Base-by-base conservation (phyloP, 2,329 filamentous ascomycete species). In the Aschersonia sp. region DNA sequence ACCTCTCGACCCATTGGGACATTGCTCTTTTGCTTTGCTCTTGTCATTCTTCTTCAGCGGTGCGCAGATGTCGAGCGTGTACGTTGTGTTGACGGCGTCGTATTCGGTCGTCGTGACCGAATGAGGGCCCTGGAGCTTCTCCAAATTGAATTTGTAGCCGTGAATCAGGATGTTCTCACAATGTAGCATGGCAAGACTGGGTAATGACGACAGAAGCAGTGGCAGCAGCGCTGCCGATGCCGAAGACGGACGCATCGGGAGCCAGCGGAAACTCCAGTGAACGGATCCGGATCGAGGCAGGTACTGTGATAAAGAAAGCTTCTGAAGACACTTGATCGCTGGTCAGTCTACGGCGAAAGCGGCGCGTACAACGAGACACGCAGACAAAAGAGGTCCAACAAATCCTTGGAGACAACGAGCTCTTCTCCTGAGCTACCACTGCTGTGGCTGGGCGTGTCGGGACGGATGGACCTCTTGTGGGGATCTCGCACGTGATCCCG, bases 41-140 rank as follows among this genome's bases (percentile, higher is more conserved):
- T 74, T 75, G 42, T 76, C 77, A 45, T 71, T 74, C 59, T 76
- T 75, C 61, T 77, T 76, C 53, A 95, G 66, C 6, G 77, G 71
- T 46, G 70, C 66, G 66, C 87, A 94, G 45, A 94, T 71, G 57
- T 94, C 84, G 49, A 94, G 60, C 1, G 85, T 89, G 63, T 87
- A 94, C 42, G 86, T 90, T 30, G 80, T 87, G 62, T 92, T 92
- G 49, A 55, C 54, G 46, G 72, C 71, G 35, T 72, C 64, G 52
- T 71, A 68, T 54, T 70, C 70, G 57, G 68, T 70, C 45, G 77
- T 77, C 47, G 86, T 72, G 39, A 87, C 79, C 0, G 79, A 77
- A 60, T 83, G 83, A 35, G 83, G 81, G 1, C 84, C 85, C 5
- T 67, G 70, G 6, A 89, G 73, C 52, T 70, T 63, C 30, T 68